phyloP scores from a whole-genome alignment of 202 grass and related monocot genomes.

The Saccharum hybrid region DNA sequence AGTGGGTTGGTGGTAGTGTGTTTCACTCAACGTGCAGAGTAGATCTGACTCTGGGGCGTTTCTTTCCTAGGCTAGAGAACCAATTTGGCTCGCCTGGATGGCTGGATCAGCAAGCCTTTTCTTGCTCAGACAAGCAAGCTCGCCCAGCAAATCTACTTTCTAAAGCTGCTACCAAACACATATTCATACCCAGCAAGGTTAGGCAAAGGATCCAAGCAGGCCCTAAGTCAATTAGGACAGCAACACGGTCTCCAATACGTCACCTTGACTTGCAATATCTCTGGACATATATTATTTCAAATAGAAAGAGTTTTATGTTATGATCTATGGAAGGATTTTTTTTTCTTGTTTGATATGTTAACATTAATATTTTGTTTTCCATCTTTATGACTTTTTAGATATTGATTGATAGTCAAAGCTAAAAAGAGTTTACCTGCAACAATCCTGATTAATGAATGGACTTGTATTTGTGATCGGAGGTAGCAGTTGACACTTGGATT shows the following conservation, averaged over 20 bases:
- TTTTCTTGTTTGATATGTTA: background rate
- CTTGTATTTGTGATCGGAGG: background rate
- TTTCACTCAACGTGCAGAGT: too few species aligned
- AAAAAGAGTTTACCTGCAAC: background rate
- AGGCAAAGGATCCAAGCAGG: too few species aligned
- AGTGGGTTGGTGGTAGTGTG: too few species aligned
- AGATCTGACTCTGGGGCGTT: too few species aligned
- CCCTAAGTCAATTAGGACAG: background rate
- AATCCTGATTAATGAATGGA: background rate
- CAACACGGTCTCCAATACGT: background rate
- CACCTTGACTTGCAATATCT: background rate
- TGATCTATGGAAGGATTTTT: background rate
- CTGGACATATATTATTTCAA: background rate
- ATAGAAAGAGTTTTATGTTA: background rate
- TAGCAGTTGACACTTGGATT: conserved; percentile 23
- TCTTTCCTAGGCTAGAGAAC: too few species aligned
- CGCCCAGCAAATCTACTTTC: too few species aligned
- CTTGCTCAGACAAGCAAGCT: too few species aligned
- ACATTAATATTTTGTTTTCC: background rate
- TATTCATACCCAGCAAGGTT: too few species aligned
- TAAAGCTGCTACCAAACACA: too few species aligned
- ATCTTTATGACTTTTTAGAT: background rate
- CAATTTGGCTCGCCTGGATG: too few species aligned
- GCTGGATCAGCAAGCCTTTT: too few species aligned
- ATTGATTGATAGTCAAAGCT: background rate